Percentiles rank a stretch among this genome's conserved stretches.
Evolutionary conservation across 306 rosid genomes (phyloP).

Genomic region (Argentina anserina): DNA sequence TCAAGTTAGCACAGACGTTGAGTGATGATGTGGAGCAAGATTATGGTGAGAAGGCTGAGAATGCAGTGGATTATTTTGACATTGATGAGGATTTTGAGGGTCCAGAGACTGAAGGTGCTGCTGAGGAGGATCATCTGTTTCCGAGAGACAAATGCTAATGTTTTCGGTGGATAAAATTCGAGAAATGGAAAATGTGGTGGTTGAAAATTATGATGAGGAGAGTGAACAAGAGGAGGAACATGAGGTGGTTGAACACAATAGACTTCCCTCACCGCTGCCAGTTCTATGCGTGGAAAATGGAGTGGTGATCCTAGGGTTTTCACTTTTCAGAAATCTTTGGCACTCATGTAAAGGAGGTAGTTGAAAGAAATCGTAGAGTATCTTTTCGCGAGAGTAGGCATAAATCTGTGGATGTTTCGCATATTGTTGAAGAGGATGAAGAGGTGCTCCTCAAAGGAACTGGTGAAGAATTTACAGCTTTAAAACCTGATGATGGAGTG

Average conservation of each 20-base stretch:
- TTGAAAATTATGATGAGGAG: constrained; percentile 83
- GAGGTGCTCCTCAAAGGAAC: constrained; percentile 62
- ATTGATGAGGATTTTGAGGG: constrained; percentile 76
- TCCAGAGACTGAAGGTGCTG: constrained; percentile 11
- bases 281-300: constrained; percentile 76
- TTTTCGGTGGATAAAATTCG: constrained; percentile 33
- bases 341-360: constrained; percentile 60
- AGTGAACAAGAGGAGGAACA: constrained; percentile 44
- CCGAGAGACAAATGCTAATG: constrained; percentile 58
- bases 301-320: constrained; percentile 62
- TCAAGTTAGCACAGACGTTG: constrained; percentile 34
- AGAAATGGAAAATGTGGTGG: constrained; percentile 26
- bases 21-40: constrained; percentile 62
- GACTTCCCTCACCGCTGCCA: constrained; percentile 47
- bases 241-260: constrained; percentile 28
- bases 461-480: constrained; percentile 36
- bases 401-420: constrained; percentile 46
- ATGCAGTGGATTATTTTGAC: constrained; percentile 85
- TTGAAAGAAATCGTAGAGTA: constrained; percentile 58
- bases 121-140: constrained; percentile 72
- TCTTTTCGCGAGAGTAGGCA: constrained; percentile 48
- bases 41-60: constrained; percentile 72
- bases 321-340: constrained; percentile 84
- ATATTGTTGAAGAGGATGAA: constrained; percentile 80
- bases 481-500: constrained; percentile 34